phyloP scores from a whole-genome alignment of 164 flowering plant genomes.

The Euptelea pleiosperma region DNA sequence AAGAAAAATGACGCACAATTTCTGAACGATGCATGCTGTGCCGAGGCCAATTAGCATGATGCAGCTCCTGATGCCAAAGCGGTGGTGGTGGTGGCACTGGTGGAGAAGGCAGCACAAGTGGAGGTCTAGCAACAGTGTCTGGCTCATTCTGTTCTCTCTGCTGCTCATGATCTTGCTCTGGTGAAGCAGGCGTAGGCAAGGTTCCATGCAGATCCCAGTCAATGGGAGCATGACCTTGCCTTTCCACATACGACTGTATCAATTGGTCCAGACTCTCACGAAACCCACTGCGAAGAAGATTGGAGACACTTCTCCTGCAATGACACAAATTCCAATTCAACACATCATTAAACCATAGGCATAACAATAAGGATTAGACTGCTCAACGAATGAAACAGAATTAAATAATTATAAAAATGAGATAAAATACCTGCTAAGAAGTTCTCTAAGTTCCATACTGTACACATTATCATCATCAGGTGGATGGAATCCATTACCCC shows the following conservation, averaged over 20 bases:
- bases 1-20: conserved; percentile 41
- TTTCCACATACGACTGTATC: conserved; percentile 81
- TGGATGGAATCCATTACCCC: conserved; percentile 72
- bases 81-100: conserved; percentile 82
- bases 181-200: conserved; percentile 45
- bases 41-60: conserved; percentile 67
- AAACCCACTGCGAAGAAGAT: conserved; percentile 85
- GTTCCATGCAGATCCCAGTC: conserved; percentile 67
- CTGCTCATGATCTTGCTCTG: conserved; percentile 42
- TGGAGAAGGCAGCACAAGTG: conserved; percentile 53
- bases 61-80: conserved; percentile 65
- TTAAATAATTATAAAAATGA: neutral
- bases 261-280: conserved; percentile 79
- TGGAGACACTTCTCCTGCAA: conserved; percentile 89
- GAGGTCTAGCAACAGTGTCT: conserved; percentile 43
- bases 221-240: conserved; percentile 61
- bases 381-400: neutral
- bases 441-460: conserved; percentile 98
- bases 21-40: conserved; percentile 72
- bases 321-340: neutral
- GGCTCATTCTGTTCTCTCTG: conserved; percentile 42
- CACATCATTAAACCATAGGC: neutral
- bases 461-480: conserved; percentile 97
- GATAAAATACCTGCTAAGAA: conserved; percentile 73
- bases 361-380: neutral